These are phyloP conservation scores for Alternaria viburni DNA, from an alignment of 2,329 filamentous ascomycete species.

Conservation along the genomic window DNA sequence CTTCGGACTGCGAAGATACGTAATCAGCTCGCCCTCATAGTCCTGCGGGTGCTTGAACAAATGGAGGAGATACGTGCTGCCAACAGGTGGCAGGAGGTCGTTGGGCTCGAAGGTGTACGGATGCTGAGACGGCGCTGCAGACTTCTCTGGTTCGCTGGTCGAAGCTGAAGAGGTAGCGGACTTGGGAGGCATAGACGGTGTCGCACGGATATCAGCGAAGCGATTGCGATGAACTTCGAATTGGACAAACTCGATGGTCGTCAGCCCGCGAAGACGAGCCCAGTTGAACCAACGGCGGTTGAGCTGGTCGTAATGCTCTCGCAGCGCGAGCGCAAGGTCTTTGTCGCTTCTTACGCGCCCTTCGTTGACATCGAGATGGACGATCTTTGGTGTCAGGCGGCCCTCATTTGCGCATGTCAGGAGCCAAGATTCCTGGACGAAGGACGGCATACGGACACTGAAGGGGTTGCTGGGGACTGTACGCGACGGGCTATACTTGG, in stretches of 20 bases:
- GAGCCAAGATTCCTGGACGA: conserved; percentile 42
- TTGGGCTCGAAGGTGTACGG: conserved; percentile 47
- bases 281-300: conserved; percentile 42
- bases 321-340: conserved; percentile 43
- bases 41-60: conserved; percentile 50
- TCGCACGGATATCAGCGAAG: conserved; percentile 48
- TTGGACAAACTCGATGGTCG: conserved; percentile 48
- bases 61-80: conserved; percentile 47
- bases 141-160: conserved; percentile 14
- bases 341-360: conserved; percentile 43
- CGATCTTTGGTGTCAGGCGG: conserved; percentile 45
- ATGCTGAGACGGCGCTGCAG: conserved; percentile 25
- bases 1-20: conserved; percentile 47
- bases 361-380: conserved; percentile 46
- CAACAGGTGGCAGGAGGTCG: conserved; percentile 49
- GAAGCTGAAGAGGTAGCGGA: conserved; percentile 17
- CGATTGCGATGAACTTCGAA: conserved; percentile 51
- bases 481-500: conserved; percentile 34
- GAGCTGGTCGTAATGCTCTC: conserved; percentile 43
- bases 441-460: conserved; percentile 27
- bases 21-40: conserved; percentile 48
- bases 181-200: conserved; percentile 45
- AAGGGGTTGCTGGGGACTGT: conserved; percentile 31
- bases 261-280: conserved; percentile 44
- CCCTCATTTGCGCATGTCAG: conserved; percentile 50